Conservation (phyloP, 2,329 filamentous ascomycete species). For the Talaromyces sp. region DNA sequence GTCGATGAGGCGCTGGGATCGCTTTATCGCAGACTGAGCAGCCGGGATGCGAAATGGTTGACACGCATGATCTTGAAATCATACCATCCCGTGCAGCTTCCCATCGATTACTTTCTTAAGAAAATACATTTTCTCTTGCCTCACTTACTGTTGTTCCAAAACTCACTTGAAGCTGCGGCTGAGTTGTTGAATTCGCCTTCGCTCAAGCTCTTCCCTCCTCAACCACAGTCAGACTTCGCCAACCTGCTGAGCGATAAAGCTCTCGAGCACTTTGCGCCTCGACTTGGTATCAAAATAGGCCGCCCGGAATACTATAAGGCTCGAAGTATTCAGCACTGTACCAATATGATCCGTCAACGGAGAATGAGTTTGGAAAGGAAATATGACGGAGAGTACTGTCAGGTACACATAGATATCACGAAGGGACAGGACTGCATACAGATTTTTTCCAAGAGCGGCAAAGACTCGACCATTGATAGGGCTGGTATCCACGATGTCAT, state of each 20-base stretch:
- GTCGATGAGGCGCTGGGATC: conserved; percentile 47
- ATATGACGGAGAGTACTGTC: conserved; percentile 85
- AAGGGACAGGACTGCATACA: conserved; percentile 55
- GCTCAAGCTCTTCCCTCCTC: conserved; percentile 33
- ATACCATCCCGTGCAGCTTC: conserved; percentile 62
- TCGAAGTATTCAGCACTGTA: conserved; percentile 68
- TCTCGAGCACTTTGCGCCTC: conserved; percentile 47
- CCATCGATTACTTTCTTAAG: conserved; percentile 51
- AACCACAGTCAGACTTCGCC: conserved; percentile 29
- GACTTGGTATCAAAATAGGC: conserved; percentile 59
- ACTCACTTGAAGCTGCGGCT: conserved; percentile 60
- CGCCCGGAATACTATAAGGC: conserved; percentile 61
- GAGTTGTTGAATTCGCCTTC: conserved; percentile 44
- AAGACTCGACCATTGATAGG: conserved; percentile 75
- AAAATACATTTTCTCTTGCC: conserved; percentile 67
- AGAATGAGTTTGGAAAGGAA: conserved; percentile 73
- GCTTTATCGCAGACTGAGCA: conserved; percentile 57
- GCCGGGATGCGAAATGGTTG: conserved; percentile 80
- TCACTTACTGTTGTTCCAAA: conserved; percentile 62
- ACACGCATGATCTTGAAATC: conserved; percentile 74
- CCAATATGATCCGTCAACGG: conserved; percentile 56
- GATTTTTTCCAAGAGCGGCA: conserved; percentile 89
- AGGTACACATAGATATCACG: conserved; percentile 71
- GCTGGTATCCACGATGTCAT: conserved; percentile 59
- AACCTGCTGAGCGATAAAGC: conserved; percentile 30